Evolutionary conservation across 1,284 basidiomycete species (phyloP), one percentile per base, ranked within the genome.

Genomic region (Irpex lacteus): DNA sequence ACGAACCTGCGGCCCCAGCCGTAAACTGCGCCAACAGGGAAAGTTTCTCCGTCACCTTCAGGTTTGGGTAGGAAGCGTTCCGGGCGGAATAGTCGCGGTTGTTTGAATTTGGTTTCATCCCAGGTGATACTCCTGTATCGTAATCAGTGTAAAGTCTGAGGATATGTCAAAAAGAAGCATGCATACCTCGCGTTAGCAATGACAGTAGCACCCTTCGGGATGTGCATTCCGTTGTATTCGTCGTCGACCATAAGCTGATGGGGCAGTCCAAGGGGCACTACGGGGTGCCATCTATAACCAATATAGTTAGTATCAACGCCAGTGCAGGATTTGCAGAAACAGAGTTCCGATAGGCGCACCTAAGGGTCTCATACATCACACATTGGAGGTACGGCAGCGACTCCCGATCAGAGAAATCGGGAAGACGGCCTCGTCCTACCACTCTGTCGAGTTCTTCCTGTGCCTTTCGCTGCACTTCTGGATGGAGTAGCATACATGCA

Each of bases 11-110:
- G 61, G 13, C 65, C 63, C 26, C 58, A 66, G 8, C 65, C 65
- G 52, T 62, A 66, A 7, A 52, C 61, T n/a, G 61, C 49, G 36
- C 59, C 44, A 5, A 56, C 47, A 9, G 60, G 59, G 54, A 52
- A 38, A 5, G 32, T 38, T 47, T 58, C 49, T 3, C 19, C 7
- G 5, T n/a, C 26, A 44, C 21, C 19, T 7, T 59, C 44, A 15
- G 62, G 38, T 18, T 44, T 63, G 15, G 37, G 21, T 38, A 67
- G 59, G 44, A 50, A 63, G 18, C 66, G 64, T 3, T 62, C 64
- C 37, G 71, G 71, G 21, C 68, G 50, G 64, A 70, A 72, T 2
- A 13, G 58, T 2, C 66, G 55, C 0, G 71, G 70, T 37, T 69
- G 60, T 5, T 65, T 66, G 53, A 68, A 72, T 2, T 59, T 57